phyloP scores from a whole-genome alignment of 1,284 basidiomycete species.

The Tetrapyrgos nigripes region DNA sequence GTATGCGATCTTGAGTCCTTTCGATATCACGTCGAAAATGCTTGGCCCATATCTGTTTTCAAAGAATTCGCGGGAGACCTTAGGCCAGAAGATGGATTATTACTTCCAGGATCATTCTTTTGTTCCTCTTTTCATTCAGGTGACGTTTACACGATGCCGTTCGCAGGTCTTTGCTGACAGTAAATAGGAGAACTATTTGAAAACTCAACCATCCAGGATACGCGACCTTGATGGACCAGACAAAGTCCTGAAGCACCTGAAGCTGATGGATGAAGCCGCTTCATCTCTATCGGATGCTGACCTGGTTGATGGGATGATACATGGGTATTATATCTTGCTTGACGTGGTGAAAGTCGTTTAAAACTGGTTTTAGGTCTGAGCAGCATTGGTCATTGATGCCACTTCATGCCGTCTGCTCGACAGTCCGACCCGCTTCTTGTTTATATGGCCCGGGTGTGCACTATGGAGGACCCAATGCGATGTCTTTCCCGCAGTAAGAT shows the following conservation, averaged over 20 bases:
- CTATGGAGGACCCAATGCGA: slow-evolving; percentile 71
- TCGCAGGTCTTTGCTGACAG: slow-evolving; percentile 4
- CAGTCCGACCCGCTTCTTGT: slow-evolving; percentile 84
- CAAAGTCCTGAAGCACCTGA: slow-evolving; percentile 72
- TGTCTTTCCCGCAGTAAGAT: slow-evolving; percentile 84
- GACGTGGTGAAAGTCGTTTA: not conserved
- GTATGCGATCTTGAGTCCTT: slow-evolving; percentile 89
- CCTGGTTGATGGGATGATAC: slow-evolving; percentile 93
- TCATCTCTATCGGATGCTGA: slow-evolving; percentile 95
- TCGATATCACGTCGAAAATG: slow-evolving; percentile 86
- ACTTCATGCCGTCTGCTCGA: slow-evolving; percentile 89
- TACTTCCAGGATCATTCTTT: slow-evolving; percentile 98
- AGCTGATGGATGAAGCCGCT: slow-evolving; percentile 88
- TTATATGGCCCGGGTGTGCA: slow-evolving; percentile 77
- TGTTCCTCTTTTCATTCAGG: slow-evolving; percentile 95
- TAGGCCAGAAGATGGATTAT: slow-evolving; percentile 93
- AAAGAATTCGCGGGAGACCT: slow-evolving; percentile 77
- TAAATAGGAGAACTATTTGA: slow-evolving; percentile 88
- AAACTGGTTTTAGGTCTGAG: slow-evolving; percentile 67
- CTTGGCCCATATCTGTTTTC: slow-evolving; percentile 92
- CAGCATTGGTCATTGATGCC: slow-evolving; percentile 98
- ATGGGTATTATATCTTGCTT: slow-evolving; percentile 64
- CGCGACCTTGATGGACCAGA: slow-evolving; percentile 68
- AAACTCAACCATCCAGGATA: slow-evolving; percentile 74
- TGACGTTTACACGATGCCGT: slow-evolving; percentile 33